phyloP scores from a whole-genome alignment of 768 basidiomycete genomes.

The Boletales sp. region DNA sequence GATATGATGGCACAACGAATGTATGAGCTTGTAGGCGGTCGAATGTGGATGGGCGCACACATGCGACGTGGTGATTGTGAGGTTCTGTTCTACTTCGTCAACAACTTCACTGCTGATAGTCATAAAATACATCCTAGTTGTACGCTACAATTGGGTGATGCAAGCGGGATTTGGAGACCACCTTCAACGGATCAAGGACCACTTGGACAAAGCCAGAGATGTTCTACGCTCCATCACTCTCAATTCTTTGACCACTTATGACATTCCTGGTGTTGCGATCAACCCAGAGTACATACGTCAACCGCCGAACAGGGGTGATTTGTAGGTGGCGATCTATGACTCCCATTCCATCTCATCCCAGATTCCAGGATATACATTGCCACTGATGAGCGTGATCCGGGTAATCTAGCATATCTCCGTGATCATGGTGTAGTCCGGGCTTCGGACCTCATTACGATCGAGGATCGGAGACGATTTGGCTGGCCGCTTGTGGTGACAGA shows the following conservation, averaged over 20 bases:
- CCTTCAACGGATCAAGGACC: slow-evolving; percentile 32
- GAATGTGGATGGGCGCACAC: slow-evolving; percentile 41
- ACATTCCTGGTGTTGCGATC: slow-evolving; percentile 17
- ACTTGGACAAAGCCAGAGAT: slow-evolving; percentile 18
- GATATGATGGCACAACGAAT: slow-evolving; percentile 31
- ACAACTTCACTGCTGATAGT: too few relatives aligned
- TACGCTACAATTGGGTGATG: slow-evolving; percentile 36
- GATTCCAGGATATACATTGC: slow-evolving; percentile 32
- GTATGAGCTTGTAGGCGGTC: slow-evolving; percentile 25
- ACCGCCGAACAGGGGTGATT: slow-evolving; percentile 18
- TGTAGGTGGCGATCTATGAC: slow-evolving; percentile 10
- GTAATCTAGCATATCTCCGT: slow-evolving; percentile 31
- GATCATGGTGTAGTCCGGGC: slow-evolving; percentile 37
- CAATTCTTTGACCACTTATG: slow-evolving; percentile 17
- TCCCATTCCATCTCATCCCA: slow-evolving; percentile 4
- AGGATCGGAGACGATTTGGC: slow-evolving; percentile 39
- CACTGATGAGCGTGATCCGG: slow-evolving; percentile 41
- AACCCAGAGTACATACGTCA: slow-evolving; percentile 14
- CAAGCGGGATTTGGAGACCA: slow-evolving; percentile 34
- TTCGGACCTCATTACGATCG: slow-evolving; percentile 39
- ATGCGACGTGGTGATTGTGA: slow-evolving; percentile 45
- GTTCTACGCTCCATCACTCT: slow-evolving; percentile 15
- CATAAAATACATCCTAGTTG: slow-evolving; percentile 13
- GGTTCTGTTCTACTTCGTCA: slow-evolving; percentile 5
- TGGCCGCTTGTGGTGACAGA: slow-evolving; percentile 44